phyloP scores from a whole-genome alignment of 768 basidiomycete species.

The Russula dissimulans region DNA sequence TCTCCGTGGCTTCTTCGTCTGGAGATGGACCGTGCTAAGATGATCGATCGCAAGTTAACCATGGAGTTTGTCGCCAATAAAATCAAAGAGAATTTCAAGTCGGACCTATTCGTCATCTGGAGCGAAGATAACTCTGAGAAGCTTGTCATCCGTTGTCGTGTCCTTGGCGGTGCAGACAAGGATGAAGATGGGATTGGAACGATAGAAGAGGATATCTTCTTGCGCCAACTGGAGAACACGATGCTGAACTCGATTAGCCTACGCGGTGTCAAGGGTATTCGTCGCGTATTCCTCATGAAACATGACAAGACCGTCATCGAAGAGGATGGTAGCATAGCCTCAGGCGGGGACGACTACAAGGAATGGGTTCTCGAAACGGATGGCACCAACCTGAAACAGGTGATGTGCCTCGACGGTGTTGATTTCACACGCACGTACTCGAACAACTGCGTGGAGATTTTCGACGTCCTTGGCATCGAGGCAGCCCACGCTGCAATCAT shows the following conservation, averaged over 20 bases:
- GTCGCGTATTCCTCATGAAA: constrained; percentile 87
- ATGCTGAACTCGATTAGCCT: constrained; percentile 94
- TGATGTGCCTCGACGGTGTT: constrained; percentile 92
- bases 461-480: constrained; percentile 93
- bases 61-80: constrained; percentile 92
- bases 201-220: constrained; percentile 90
- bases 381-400: constrained; percentile 90
- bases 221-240: constrained; percentile 91
- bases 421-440: constrained; percentile 91
- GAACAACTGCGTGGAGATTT: constrained; percentile 93
- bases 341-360: constrained; percentile 41
- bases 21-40: constrained; percentile 92
- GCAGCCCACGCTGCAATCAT: constrained; percentile 91
- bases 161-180: constrained; percentile 75
- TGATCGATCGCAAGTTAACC: constrained; percentile 93
- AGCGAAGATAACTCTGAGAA: constrained; percentile 98
- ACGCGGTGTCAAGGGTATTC: constrained; percentile 85
- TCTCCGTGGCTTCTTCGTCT: constrained; percentile 97
- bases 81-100: constrained; percentile 91
- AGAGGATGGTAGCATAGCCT: constrained; percentile 50
- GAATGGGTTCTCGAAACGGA: constrained; percentile 99
- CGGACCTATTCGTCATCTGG: constrained; percentile 96
- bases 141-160: constrained; percentile 93
- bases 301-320: constrained; percentile 68
- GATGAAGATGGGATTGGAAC: constrained; percentile 69